Evolutionary conservation across 495 filamentous ascomycete genomes (phyloP), one percentile per base, ranked within the genome.

Genomic region (Penicillium cosmopolitanum): DNA sequence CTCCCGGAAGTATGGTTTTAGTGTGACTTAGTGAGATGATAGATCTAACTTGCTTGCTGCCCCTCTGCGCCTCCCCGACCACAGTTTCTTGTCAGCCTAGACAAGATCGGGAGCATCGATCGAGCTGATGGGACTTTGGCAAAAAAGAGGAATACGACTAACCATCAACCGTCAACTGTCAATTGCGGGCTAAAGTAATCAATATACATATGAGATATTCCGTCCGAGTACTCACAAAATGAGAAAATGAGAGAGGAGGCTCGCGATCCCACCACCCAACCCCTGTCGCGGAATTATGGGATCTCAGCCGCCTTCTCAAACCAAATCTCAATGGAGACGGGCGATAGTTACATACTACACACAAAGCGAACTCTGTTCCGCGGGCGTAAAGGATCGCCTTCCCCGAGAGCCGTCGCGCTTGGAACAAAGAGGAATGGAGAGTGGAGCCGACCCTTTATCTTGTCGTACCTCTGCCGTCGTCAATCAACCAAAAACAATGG

Each of bases 21-120:
- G 75, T 73, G 72, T 48, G 64, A 66, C 57, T 70, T 73, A 71
- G 69, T 73, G 66, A 75, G 74, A 74, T 76, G 73, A 78, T 78
- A 77, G 75, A 78, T 78, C 75, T 77, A 67, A 70, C 64, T 62
- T 56, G 52, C 38, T 65, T 61, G 40, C 56, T 50, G 62, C 53
- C 67, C 55, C 61, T 65, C 66, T 66, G 58, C 50, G 55, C 58
- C 60, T 64, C 56, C 65, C 53, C 58, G 55, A 51, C 35, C 44
- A 33, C 51, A 33, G 28, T 40, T 53, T 57, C 34, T 25, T 40
- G 23, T 21, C 6, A 50, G 53, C 46, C 48, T 50, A 56, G 46
- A 56, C n/a, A 35, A 42, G 34, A 33, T 56, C 18, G 28, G 28
- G 18, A 47, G 21, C 31, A 56, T 21, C 31, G 47, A 40, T 57